Conservation (phyloP, 2,329 filamentous ascomycete genomes). For the Passalora sequoiae region DNA sequence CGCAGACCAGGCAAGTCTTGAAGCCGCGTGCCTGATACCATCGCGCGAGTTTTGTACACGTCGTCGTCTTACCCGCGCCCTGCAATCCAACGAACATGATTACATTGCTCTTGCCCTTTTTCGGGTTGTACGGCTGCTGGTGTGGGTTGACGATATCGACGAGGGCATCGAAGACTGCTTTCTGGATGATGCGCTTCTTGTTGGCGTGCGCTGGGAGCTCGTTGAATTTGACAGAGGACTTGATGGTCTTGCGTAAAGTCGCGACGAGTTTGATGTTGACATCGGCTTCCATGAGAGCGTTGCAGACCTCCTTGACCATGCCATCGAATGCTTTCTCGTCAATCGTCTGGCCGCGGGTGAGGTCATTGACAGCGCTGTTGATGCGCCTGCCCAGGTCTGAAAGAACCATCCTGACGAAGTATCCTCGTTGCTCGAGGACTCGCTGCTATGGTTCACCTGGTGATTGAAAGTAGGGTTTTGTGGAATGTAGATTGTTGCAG, state of each 20-base stretch:
- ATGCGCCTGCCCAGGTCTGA: constrained; percentile 98
- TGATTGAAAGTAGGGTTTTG: neutral
- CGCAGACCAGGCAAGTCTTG: constrained; percentile 88
- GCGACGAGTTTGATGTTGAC: constrained; percentile 94
- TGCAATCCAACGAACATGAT: constrained; percentile 99
- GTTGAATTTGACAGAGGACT: constrained; percentile 86
- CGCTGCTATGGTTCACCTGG: constrained; percentile 6
- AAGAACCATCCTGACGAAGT: constrained; percentile 69
- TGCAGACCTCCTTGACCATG: constrained; percentile 98
- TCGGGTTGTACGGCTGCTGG: constrained; percentile 90
- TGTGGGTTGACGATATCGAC: constrained; percentile 94
- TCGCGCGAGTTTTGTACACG: constrained; percentile 91
- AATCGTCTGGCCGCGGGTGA: constrained; percentile 85
- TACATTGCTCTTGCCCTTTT: constrained; percentile 92
- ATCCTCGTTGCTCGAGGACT: constrained; percentile 1
- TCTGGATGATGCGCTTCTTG: constrained; percentile 97
- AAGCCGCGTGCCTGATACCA: constrained; percentile 94
- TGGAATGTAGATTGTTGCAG: neutral
- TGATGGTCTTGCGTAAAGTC: constrained; percentile 88
- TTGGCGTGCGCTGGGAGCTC: constrained; percentile 86
- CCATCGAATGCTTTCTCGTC: constrained; percentile 98
- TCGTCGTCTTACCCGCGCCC: constrained; percentile 95
- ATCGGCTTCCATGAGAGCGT: constrained; percentile 91
- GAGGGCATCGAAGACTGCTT: constrained; percentile 94
- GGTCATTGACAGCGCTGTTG: constrained; percentile 89